phyloP scores from a whole-genome alignment of 1,284 basidiomycete species.

The Moniliophthora roreri region DNA sequence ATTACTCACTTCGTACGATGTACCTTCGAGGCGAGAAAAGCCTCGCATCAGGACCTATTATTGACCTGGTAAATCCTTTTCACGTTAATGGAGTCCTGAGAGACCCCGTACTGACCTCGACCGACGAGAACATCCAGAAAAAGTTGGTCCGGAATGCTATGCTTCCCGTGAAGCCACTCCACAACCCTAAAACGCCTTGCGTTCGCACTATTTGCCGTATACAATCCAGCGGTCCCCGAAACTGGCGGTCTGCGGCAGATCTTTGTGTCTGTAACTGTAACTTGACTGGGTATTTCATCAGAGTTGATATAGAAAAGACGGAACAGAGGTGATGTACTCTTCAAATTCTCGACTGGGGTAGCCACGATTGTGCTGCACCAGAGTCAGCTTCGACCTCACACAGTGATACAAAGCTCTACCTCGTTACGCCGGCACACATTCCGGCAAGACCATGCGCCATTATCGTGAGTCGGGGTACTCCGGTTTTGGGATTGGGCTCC shows the following conservation, averaged over 20 bases:
- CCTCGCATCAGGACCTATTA: conserved; percentile 56
- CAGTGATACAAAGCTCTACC: conserved; percentile 32
- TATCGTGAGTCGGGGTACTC: conserved; percentile 49
- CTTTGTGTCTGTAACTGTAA: conserved; percentile 74
- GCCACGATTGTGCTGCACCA: conserved; percentile 56
- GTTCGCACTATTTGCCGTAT: conserved; percentile 50
- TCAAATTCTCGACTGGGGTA: conserved; percentile 72
- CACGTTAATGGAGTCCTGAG: too few species aligned
- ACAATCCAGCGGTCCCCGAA: conserved; percentile 66
- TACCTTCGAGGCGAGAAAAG: conserved; percentile 51
- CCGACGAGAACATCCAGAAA: conserved; percentile 67
- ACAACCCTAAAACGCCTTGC: conserved; percentile 60
- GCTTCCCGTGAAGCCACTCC: conserved; percentile 66
- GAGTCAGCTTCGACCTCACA: neutral
- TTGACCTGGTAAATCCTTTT: conserved; percentile 11
- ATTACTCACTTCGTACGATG: conserved; percentile 48
- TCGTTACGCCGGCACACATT: conserved; percentile 75
- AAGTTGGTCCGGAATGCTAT: conserved; percentile 64
- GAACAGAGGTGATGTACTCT: conserved; percentile 41
- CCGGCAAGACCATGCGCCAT: conserved; percentile 69
- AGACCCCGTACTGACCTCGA: conserved; percentile 59
- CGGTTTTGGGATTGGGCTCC: conserved; percentile 45
- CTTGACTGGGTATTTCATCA: conserved; percentile 50
- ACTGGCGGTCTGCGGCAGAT: conserved; percentile 52
- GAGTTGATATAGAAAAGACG: conserved; percentile 8